Evolutionary conservation across 2,329 filamentous ascomycete genomes (phyloP).

Genomic region (Hymenoscyphus repandus): DNA sequence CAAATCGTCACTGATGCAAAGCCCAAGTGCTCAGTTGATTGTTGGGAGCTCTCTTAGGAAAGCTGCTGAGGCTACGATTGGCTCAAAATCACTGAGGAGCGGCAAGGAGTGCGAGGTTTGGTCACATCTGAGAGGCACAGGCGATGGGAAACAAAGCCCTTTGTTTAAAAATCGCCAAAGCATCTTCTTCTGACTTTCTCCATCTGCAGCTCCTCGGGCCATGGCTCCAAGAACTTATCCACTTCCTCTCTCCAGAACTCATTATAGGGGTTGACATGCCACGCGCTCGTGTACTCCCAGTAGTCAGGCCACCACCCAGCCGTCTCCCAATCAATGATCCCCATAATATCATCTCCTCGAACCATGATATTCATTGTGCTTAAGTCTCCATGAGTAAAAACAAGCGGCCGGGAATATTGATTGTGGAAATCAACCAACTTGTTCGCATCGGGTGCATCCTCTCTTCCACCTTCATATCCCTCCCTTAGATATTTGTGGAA

Average conservation of each 20-base stretch:
- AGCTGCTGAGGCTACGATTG: too few species aligned
- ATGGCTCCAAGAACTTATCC: conserved; percentile 36
- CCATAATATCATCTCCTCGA: conserved; percentile 34
- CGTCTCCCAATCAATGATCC: conserved; percentile 39
- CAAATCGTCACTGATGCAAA: too few species aligned
- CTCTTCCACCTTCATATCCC: conserved; percentile 8
- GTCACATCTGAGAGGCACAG: too few species aligned
- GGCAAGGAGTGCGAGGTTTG: too few species aligned
- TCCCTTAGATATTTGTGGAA: conserved; percentile 33
- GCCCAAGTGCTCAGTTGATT: too few species aligned
- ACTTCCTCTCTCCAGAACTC: conserved; percentile 35
- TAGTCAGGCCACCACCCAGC: conserved; percentile 36
- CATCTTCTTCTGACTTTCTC: conserved; percentile 31
- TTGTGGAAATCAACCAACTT: conserved; percentile 17
- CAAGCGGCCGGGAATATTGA: conserved; percentile 4
- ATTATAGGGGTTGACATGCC: conserved; percentile 37
- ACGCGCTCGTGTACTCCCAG: conserved; percentile 37
- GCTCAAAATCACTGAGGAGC: too few species aligned
- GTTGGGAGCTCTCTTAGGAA: too few species aligned
- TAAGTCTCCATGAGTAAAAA: conserved; percentile 43
- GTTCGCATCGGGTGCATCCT: conserved; percentile 7
- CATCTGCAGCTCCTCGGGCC: conserved; percentile 36
- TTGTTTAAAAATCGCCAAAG: conserved; percentile 4
- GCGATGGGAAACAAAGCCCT: too few species aligned
- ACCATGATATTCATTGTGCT: conserved; percentile 41